These are phyloP conservation scores for Ophiocordyceps unilateralis DNA, from an alignment of 2,329 filamentous ascomycete genomes.

Conservation along the genomic window DNA sequence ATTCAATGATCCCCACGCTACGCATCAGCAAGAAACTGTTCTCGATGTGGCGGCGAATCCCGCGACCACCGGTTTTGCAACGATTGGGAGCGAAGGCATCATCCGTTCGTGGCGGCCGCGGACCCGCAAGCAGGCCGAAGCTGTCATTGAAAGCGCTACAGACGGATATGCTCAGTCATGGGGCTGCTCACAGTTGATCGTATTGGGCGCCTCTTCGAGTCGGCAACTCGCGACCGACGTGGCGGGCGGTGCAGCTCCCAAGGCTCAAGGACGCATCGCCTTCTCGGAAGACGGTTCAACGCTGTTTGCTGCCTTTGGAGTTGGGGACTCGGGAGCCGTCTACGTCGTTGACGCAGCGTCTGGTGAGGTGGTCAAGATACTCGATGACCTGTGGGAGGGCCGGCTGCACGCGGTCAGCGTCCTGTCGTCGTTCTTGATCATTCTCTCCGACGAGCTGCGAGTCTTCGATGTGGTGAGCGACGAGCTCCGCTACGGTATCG, in stretches of 20 bases:
- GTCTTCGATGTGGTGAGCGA: conserved; percentile 79
- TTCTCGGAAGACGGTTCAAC: conserved; percentile 78
- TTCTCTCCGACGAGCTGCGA: conserved; percentile 54
- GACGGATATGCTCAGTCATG: conserved; percentile 52
- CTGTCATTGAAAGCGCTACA: conserved; percentile 40
- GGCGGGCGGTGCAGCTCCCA: conserved; percentile 9
- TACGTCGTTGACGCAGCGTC: conserved; percentile 61
- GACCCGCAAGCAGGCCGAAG: conserved; percentile 48
- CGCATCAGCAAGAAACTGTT: conserved; percentile 37
- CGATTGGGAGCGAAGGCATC: conserved; percentile 63
- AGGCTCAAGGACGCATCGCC: conserved; percentile 45
- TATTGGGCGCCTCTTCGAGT: conserved; percentile 32
- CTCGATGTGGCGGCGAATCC: conserved; percentile 61
- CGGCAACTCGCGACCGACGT: conserved; percentile 18
- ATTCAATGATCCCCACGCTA: conserved; percentile 66
- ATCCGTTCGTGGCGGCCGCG: conserved; percentile 72
- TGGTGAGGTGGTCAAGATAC: conserved; percentile 47
- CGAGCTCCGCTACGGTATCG: conserved; percentile 48
- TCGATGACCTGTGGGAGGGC: conserved; percentile 50
- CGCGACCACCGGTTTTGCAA: conserved; percentile 55
- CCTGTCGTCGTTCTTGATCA: conserved; percentile 55
- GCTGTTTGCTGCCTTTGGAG: conserved; percentile 49
- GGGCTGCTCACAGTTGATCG: conserved; percentile 46
- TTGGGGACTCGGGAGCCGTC: conserved; percentile 40
- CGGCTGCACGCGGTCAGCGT: conserved; percentile 52